phyloP scores from a whole-genome alignment of 2,329 filamentous ascomycete genomes.

The Ascocoryne sarcoides region DNA sequence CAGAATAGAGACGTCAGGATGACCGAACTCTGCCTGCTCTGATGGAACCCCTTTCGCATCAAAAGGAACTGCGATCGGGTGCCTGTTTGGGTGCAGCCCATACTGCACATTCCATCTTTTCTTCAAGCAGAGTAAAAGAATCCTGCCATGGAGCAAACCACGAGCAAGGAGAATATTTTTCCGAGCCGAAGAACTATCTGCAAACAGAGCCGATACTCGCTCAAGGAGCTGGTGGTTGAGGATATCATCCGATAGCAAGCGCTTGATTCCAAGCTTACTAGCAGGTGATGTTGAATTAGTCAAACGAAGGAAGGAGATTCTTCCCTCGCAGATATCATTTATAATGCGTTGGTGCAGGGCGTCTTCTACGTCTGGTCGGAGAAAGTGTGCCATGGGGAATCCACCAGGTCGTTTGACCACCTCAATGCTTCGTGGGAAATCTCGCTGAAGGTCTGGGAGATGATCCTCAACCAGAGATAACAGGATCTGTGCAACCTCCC shows the following conservation, averaged over 20 bases:
- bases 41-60: conserved; percentile 56
- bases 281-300: conserved; percentile 2
- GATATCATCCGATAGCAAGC: conserved; percentile 29
- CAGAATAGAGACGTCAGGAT: conserved; percentile 56
- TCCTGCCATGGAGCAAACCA: conserved; percentile 40
- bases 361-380: conserved; percentile 32
- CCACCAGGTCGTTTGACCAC: conserved; percentile 28
- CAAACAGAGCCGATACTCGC: conserved; percentile 8
- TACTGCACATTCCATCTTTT: conserved; percentile 54
- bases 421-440: conserved; percentile 35
- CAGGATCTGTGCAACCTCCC: conserved; percentile 27
- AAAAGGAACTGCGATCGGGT: conserved; percentile 57
- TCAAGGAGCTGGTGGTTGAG: conserved; percentile 9
- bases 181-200: conserved; percentile 10
- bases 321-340: conserved; percentile 27
- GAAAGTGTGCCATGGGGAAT: conserved; percentile 41
- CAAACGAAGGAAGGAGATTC: conserved; percentile 27
- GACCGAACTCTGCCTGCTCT: conserved; percentile 54
- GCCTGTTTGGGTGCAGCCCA: conserved; percentile 43
- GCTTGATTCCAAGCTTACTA: conserved; percentile 15
- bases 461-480: conserved; percentile 25
- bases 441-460: conserved; percentile 28
- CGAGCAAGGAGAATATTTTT: conserved; percentile 37
- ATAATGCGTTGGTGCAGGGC: conserved; percentile 26
- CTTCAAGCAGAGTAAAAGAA: conserved; percentile 40